phyloP scores from a whole-genome alignment of 352 stramenopile genomes.

The Aphanomyces stellatus region DNA sequence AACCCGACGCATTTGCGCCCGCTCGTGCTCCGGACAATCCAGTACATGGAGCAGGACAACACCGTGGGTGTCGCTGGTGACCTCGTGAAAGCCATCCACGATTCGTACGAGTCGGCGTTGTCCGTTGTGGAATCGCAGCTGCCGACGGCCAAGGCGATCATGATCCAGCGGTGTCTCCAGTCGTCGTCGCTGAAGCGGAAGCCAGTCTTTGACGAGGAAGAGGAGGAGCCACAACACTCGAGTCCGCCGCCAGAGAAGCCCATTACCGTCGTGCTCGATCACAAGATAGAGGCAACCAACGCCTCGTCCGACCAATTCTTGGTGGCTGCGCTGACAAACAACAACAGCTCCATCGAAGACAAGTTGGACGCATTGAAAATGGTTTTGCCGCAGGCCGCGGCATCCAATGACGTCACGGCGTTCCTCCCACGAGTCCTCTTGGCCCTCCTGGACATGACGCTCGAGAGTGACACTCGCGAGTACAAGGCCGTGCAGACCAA shows the following conservation, averaged over 20 bases:
- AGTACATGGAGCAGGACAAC: constrained; percentile 49
- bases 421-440: neutral
- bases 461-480: neutral
- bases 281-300: no score
- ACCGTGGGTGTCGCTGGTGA: neutral
- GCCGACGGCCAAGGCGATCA: neutral
- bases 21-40: constrained; percentile 58
- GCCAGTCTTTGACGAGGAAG: neutral
- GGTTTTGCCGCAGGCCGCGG: neutral
- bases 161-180: neutral
- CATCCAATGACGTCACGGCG: neutral
- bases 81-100: neutral
- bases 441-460: neutral
- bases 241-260: neutral
- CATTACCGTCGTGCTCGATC: no score
- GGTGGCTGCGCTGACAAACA: no score
- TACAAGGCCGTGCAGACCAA: neutral
- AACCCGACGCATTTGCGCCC: constrained; percentile 61
- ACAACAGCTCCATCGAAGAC: neutral
- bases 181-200: neutral
- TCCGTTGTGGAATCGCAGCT: neutral
- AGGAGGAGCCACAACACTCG: neutral
- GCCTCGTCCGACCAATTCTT: no score
- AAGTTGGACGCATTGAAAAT: neutral
- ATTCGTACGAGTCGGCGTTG: neutral